Base-by-base conservation (phyloP, 306 rosid genomes). In the Castanospermum australe region DNA sequence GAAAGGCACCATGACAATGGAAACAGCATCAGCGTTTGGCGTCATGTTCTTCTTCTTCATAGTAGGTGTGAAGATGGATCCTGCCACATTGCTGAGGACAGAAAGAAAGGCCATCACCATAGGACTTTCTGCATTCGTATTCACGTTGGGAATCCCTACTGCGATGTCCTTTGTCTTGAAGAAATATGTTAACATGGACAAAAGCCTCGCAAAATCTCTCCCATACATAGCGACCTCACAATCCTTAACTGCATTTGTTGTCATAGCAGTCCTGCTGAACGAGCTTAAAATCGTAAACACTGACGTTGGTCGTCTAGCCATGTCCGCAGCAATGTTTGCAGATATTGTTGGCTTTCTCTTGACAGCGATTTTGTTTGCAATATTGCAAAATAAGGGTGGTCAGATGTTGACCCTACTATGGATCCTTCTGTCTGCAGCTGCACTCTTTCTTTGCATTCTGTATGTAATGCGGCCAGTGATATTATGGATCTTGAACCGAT, bases 231-330 rank as follows among this genome's bases (percentile, higher is more conserved):
- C 86, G 5, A 3, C 72, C 15, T 72, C 89, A 2, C 97, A 89
- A 69, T 4, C 81, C 77, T 6, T 84, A 2, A 81, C 89, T 0
- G 81, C 86, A 9, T 89, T 86, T 38, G 73, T 85, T 0, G 90
- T 86, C 67, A 33, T 87, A 14, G 67, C 83, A 28, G 60, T 68
- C 59, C 84, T 92, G 21, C 66, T 89, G 8, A 59, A 84, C 2
- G 96, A 92, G 77, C 88, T 92, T 32, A 89, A 86, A 56, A 35
- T 89, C 51, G 76, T 86, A 10, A 92, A 90, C 88, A 77, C 90
- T 0, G 92, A 90, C 12, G 48, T 90, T 0, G 93, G 95, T 44
- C 92, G 90, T 20, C 69, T 87, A 2, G 81, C 97, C 15, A 67
- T 90, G 76, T 71, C 90, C 2, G 30, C 84, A 0, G 64, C 97